A percentile compares a stretch with the other conserved stretches of the same genome.
Conservation (phyloP, 352 stramenopile genomes). For the Hyaloperonospora arabidopsidis region DNA sequence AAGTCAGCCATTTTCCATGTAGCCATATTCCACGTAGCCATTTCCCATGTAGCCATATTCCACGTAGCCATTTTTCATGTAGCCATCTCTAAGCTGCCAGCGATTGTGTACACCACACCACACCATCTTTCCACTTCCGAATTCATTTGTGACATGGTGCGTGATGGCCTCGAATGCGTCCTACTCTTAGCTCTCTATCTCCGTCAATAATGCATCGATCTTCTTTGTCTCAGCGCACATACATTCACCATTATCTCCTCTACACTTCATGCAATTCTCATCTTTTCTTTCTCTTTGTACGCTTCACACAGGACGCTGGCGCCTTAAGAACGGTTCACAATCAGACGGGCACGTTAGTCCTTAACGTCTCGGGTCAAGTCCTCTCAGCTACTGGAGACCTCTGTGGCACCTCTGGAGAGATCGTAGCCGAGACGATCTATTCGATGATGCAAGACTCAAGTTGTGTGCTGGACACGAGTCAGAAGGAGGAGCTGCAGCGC, state of each 20-base stretch:
- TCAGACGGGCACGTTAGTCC: constrained; percentile 57
- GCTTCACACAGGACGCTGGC: constrained; percentile 40
- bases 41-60: too few species aligned
- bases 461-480: constrained; percentile 40
- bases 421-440: constrained; percentile 49
- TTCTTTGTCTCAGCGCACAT: not conserved
- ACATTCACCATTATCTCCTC: too few species aligned
- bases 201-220: not conserved
- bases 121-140: too few species aligned
- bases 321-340: constrained; percentile 37
- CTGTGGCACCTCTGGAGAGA: constrained; percentile 37
- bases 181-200: not conserved
- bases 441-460: constrained; percentile 65
- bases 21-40: too few species aligned
- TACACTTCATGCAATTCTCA: too few species aligned
- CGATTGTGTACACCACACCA: not conserved
- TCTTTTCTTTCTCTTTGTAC: constrained; percentile 12
- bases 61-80: too few species aligned
- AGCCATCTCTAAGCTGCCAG: too few species aligned
- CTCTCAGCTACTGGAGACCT: constrained; percentile 59
- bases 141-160: not conserved
- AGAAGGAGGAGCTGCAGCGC: constrained; percentile 56
- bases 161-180: not conserved
- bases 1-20: too few species aligned
- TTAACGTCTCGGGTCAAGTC: constrained; percentile 51